These are phyloP conservation scores for Gardenia jasminoides DNA, from an alignment of 257 asterid genomes.

Conservation along the genomic window DNA sequence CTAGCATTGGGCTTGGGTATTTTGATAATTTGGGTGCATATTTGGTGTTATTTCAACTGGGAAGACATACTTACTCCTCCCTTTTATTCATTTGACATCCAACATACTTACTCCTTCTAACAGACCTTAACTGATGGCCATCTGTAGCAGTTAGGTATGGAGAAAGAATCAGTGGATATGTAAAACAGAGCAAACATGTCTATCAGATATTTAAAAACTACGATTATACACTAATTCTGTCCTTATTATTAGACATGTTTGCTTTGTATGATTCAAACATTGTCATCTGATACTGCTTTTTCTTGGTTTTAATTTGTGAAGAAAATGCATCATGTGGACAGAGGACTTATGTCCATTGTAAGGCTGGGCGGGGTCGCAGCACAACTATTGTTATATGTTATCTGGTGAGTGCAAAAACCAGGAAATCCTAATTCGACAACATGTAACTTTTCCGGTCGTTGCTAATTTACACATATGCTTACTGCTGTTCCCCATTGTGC, in stretches of 20 bases:
- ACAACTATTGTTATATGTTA: constrained; percentile 51
- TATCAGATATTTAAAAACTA: not conserved
- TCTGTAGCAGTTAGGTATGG: not conserved
- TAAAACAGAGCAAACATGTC: not conserved
- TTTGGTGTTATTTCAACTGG: not conserved
- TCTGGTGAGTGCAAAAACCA: constrained; percentile 34
- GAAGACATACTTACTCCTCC: not conserved
- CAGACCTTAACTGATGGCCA: not conserved
- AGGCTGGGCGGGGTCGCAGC: constrained; percentile 58
- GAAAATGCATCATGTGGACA: constrained; percentile 38
- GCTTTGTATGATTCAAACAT: not conserved
- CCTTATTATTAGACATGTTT: not conserved
- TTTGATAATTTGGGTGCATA: not conserved
- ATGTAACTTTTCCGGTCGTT: not conserved
- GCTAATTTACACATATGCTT: not conserved
- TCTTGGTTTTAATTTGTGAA: constrained; percentile 4
- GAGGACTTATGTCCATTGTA: constrained; percentile 50
- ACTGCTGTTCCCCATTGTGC: not conserved
- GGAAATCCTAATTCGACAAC: constrained; percentile 8
- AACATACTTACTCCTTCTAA: not conserved
- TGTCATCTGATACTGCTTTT: not conserved
- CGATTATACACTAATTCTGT: not conserved
- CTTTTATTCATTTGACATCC: no score
- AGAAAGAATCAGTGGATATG: not conserved
- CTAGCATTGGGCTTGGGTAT: not conserved